Percentiles rank a stretch among this genome's conserved stretches.
Evolutionary conservation across 768 basidiomycete genomes (phyloP).

Genomic region (Mycena olivaceomarginata): DNA sequence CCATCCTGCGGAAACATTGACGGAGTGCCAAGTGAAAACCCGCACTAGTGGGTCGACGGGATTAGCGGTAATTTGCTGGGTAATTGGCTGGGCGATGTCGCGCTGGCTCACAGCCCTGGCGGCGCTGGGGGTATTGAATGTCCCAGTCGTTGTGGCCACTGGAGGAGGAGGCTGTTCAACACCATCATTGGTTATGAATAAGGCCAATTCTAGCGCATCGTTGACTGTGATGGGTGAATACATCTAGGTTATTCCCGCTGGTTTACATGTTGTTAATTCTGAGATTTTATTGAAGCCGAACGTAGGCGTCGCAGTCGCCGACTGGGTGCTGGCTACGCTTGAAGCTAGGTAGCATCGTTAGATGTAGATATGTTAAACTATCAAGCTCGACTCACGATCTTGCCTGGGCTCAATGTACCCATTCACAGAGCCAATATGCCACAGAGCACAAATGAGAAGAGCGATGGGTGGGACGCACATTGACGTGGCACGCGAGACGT

Average conservation of each 20-base stretch:
- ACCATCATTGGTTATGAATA: constrained; percentile 33
- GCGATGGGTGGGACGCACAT: constrained; percentile 3
- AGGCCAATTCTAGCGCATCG: neutral
- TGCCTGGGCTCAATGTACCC: neutral
- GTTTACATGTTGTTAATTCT: constrained; percentile 59
- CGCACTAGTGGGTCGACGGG: constrained; percentile 48
- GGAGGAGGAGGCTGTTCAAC: constrained; percentile 28
- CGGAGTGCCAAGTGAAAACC: constrained; percentile 64
- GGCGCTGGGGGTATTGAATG: constrained; percentile 3
- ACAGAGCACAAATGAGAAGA: constrained; percentile 38
- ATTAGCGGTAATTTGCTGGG: neutral
- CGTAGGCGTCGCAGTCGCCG: constrained; percentile 2
- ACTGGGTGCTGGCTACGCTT: neutral
- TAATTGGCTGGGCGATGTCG: neutral
- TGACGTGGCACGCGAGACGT: no score
- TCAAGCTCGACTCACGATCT: constrained; percentile 27
- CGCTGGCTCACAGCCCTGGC: neutral
- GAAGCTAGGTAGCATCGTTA: constrained; percentile 27
- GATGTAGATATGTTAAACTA: neutral
- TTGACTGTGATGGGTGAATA: constrained; percentile 27
- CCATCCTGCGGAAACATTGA: no score
- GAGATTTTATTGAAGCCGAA: constrained; percentile 49
- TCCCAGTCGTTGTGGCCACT: neutral
- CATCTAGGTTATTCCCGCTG: constrained; percentile 54
- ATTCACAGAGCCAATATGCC: constrained; percentile 31